These are phyloP conservation scores for Candida sp. DNA, from an alignment of 1,139 yeast genomes.

Conservation along the genomic window DNA sequence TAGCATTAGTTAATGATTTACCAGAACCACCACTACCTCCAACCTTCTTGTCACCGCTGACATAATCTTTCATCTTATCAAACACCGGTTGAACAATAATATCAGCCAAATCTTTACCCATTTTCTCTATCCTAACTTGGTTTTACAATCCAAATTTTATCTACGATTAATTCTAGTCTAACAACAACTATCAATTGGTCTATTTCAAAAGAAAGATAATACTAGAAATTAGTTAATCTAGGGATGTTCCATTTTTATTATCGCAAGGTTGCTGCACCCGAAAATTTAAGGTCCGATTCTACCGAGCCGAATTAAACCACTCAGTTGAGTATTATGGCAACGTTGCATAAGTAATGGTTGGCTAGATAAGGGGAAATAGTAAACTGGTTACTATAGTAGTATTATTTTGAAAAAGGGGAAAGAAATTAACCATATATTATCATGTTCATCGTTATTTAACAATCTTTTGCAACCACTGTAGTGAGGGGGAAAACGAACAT, in stretches of 20 bases:
- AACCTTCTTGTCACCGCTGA: constrained; percentile 12
- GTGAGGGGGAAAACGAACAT: too few species aligned
- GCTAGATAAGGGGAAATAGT: too few species aligned
- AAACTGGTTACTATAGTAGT: too few species aligned
- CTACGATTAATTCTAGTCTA: neutral
- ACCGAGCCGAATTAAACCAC: neutral
- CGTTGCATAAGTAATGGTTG: too few species aligned
- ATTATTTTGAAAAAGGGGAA: too few species aligned
- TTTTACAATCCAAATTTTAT: too few species aligned
- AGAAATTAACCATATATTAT: too few species aligned
- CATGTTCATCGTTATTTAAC: too few species aligned
- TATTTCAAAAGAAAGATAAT: neutral
- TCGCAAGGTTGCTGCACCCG: neutral
- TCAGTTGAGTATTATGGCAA: too few species aligned
- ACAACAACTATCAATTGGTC: neutral
- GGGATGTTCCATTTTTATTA: constrained; percentile 3
- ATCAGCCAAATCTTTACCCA: constrained; percentile 24
- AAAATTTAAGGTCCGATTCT: neutral
- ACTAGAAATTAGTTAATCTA: neutral
- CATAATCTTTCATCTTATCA: constrained; percentile 19
- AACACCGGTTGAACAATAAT: constrained; percentile 29
- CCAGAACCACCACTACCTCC: constrained; percentile 11
- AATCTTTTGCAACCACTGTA: too few species aligned
- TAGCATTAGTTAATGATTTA: constrained; percentile 8
- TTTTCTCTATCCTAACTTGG: constrained; percentile 2